Evolutionary conservation across 2,329 filamentous ascomycete species (phyloP).

Genomic region (Zymoseptoria brevis): DNA sequence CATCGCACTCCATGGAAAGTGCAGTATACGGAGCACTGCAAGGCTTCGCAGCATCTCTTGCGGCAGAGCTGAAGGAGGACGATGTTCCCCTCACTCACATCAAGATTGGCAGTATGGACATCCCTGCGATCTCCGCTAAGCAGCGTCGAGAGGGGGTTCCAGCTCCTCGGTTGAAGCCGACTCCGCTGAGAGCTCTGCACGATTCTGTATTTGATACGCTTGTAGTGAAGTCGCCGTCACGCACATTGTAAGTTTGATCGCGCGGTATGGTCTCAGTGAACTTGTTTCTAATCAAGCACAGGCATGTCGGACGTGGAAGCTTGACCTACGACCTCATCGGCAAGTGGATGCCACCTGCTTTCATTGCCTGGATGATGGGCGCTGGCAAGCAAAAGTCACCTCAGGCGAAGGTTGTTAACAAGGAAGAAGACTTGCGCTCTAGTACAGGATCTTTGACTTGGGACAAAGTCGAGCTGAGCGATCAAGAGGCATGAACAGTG

Average conservation of each 20-base stretch:
- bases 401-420: conserved; percentile 16
- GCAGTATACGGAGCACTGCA: conserved; percentile 79
- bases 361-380: conserved; percentile 94
- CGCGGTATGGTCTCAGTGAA: not conserved
- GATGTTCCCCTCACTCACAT: conserved; percentile 76
- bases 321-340: conserved; percentile 80
- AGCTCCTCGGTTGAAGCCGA: conserved; percentile 32
- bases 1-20: conserved; percentile 78
- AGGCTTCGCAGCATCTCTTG: conserved; percentile 72
- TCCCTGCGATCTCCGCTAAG: conserved; percentile 52
- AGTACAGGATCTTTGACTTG: conserved; percentile 40
- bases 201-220: conserved; percentile 86
- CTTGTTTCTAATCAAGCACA: not conserved
- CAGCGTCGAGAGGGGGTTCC: conserved; percentile 31
- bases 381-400: conserved; percentile 40
- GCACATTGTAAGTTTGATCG: conserved; percentile 43
- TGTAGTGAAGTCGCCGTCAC: conserved; percentile 51
- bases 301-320: conserved; percentile 73
- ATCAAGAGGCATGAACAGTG: conserved; percentile 21
- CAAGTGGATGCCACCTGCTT: conserved; percentile 62
- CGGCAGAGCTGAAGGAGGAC: conserved; percentile 68
- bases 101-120: conserved; percentile 81
- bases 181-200: conserved; percentile 69
- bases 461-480: conserved; percentile 34
- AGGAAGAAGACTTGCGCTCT: conserved; percentile 28